Conservation (phyloP, 2,329 filamentous ascomycete genomes). For the Calonectria fujianensis region DNA sequence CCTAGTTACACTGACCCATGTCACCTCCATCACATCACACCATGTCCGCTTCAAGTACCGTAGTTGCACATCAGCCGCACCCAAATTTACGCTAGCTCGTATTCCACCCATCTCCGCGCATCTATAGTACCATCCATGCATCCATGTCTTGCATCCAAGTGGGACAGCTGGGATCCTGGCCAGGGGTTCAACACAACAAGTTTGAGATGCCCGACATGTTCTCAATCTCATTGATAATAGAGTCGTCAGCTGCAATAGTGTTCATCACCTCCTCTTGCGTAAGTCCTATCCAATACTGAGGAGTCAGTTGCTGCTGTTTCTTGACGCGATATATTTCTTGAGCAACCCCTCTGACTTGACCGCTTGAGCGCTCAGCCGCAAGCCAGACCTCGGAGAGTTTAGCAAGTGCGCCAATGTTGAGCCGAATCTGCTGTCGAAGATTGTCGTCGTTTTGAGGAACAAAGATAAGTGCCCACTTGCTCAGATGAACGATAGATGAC, state of each 20-base stretch:
- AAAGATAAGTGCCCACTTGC: conserved; percentile 82
- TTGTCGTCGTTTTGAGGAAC: conserved; percentile 78
- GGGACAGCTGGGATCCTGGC: background rate
- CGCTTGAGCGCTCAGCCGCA: conserved; percentile 80
- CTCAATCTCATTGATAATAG: conserved; percentile 76
- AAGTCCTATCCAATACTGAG: conserved; percentile 73
- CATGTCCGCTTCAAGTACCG: conserved; percentile 6
- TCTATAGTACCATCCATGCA: conserved; percentile 14
- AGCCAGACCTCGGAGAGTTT: conserved; percentile 82
- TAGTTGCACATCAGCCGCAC: conserved; percentile 4
- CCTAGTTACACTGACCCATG: conserved; percentile 13
- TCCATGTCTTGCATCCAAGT: conserved; percentile 25
- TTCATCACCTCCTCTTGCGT: conserved; percentile 73
- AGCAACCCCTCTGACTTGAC: conserved; percentile 86
- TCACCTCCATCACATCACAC: conserved; percentile 4
- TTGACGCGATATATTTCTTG: conserved; percentile 81
- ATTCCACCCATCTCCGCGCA: conserved; percentile 13
- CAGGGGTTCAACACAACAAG: conserved; percentile 47
- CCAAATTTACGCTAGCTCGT: background rate
- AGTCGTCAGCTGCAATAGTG: conserved; percentile 74
- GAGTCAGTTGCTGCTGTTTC: conserved; percentile 72
- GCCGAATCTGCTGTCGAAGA: conserved; percentile 83
- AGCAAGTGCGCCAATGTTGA: conserved; percentile 86
- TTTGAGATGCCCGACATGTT: conserved; percentile 48
- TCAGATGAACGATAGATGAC: conserved; percentile 87